phyloP scores from a whole-genome alignment of 257 asterid species.

The Gentiana straminea region DNA sequence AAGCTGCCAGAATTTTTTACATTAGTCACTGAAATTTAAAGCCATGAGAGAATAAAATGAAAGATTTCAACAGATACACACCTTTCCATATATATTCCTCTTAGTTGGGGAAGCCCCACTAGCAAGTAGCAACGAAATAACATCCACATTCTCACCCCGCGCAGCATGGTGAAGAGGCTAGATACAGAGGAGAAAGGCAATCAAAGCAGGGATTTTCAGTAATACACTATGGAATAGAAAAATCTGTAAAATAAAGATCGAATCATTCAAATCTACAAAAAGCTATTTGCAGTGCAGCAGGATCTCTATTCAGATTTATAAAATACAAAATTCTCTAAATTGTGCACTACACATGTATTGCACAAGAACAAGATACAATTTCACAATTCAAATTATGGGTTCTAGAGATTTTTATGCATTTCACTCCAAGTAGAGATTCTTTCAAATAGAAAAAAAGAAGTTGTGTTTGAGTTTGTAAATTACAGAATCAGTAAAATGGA shows the following conservation, averaged over 20 bases:
- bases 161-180: constrained; percentile 94
- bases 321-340: too few species aligned
- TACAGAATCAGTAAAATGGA: not conserved
- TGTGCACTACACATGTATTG: too few species aligned
- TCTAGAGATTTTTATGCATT: too few species aligned
- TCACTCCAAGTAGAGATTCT: too few species aligned
- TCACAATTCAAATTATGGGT: too few species aligned
- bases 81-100: constrained; percentile 55
- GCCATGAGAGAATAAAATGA: not conserved
- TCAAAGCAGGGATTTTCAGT: not conserved
- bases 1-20: constrained; percentile 27
- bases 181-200: not conserved
- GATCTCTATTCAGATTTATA: too few species aligned
- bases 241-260: not conserved
- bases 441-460: not conserved
- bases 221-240: not conserved
- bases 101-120: constrained; percentile 53
- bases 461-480: not conserved
- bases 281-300: not conserved
- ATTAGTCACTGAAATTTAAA: not conserved
- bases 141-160: constrained; percentile 58
- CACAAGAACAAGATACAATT: too few species aligned
- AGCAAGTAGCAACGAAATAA: constrained; percentile 41
- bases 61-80: constrained; percentile 8
- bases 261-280: not conserved